Base-by-base conservation (phyloP, 2,329 filamentous ascomycete genomes). In the Cadophora sp. region DNA sequence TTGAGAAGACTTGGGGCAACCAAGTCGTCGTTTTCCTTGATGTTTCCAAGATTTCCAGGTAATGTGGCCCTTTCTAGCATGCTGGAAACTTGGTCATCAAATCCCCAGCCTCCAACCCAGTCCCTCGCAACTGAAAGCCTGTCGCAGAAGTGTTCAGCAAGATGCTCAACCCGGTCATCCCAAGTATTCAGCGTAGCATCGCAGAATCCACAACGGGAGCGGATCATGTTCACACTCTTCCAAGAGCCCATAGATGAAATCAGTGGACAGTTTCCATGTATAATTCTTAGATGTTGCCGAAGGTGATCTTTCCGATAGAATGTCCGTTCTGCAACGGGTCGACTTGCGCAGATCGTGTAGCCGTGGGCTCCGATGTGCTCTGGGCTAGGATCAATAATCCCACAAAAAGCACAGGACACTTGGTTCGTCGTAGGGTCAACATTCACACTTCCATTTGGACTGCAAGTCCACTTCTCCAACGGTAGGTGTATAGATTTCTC, bases 251-350 rank as follows among this genome's bases (percentile, higher is more conserved):
- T 56, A 2, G 30, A 36, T 14, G 30, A 18, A 22, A 39, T 18
- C 14, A 56, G 36, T 20, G 51, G 7, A 18, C 51, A 56, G 18
- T 22, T 56, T 4, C 51, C 18, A 39, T 56, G 51, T 30, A 56
- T 56, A 16, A 56, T 18, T 5, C 51, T 16, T 22, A 56, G n/a
- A 22, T 56, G 51, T 27, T 56, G 51, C 13, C n/a, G 16, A 4
- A 56, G 51, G 13, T 56, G 51, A 18, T 56, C 51, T 39, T 56
- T 56, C 1, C 51, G 51, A 56, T 56, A 56, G 18, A 56, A 56
- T 4, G 51, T 56, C 39, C 51, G 27, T 4, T 56, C 51, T 3
- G 30, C 16, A 18, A 36, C 9, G 16, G 51, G n/a, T 16, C 51
- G 30, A 16, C 7, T 56, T 18, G n/a, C 33, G n/a, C 51, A 56